These are phyloP conservation scores for Phytophthora tentaculata DNA, from an alignment of 352 stramenopile genomes.

Conservation along the genomic window DNA sequence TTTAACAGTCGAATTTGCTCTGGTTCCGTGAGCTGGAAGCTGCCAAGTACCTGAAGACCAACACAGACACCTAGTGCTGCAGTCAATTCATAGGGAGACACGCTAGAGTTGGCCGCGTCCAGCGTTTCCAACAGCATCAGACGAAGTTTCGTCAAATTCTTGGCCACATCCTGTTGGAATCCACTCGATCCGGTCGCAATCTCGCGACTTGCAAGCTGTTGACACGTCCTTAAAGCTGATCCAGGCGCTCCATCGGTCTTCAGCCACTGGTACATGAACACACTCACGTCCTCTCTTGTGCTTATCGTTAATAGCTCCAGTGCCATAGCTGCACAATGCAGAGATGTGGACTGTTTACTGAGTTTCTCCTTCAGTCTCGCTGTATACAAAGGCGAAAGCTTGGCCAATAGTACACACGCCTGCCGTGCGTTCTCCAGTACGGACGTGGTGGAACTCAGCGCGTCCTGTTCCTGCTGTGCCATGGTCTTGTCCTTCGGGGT, in stretches of 20 bases:
- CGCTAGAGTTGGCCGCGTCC: constrained; percentile 10
- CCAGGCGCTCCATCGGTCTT: constrained; percentile 30
- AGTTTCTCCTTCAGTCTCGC: constrained; percentile 39
- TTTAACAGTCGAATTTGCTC: constrained; percentile 56
- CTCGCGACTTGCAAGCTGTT: constrained; percentile 30
- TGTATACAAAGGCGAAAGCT: constrained; percentile 49
- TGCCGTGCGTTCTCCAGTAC: constrained; percentile 28
- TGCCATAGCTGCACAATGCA: constrained; percentile 33
- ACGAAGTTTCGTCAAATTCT: constrained; percentile 26
- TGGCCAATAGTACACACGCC: constrained; percentile 40
- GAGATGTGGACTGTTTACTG: constrained; percentile 32
- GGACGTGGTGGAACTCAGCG: constrained; percentile 8
- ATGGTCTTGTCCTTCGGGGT: constrained; percentile 26
- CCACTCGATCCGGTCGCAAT: neutral
- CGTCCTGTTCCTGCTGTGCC: constrained; percentile 42
- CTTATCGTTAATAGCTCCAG: constrained; percentile 28
- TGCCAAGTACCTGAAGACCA: constrained; percentile 51
- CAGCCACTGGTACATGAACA: constrained; percentile 58
- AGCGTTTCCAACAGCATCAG: constrained; percentile 33
- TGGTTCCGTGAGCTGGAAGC: constrained; percentile 53
- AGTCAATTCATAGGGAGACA: constrained; percentile 37
- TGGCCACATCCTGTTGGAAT: constrained; percentile 31
- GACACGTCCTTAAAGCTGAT: constrained; percentile 31
- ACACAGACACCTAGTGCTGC: constrained; percentile 52
- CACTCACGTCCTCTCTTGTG: constrained; percentile 30